Base-by-base conservation (phyloP, 2,329 filamentous ascomycete genomes). In the Verticillium isaacii region DNA sequence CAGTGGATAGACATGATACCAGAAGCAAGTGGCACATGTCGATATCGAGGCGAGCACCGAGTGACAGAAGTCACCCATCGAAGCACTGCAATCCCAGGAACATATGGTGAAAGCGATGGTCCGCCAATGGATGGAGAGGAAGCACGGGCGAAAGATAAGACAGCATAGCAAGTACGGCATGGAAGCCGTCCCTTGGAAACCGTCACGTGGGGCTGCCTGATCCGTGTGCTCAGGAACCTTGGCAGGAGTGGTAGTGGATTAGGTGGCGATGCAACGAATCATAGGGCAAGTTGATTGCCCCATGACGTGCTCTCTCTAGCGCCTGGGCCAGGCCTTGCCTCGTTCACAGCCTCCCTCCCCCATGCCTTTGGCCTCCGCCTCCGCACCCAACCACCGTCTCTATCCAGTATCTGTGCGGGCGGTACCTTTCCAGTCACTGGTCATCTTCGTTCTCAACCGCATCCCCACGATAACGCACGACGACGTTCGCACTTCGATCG, bases 291-390 rank as follows among this genome's bases (percentile, higher is more conserved):
- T 41, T 63, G 32, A n/a, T 52, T 58, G 63, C 45, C 58, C 60
- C 64, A 66, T 66, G 64, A 66, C 64, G 64, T 66, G 62, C 64
- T 61, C 57, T 32, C 59, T 59, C 59, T 37, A 62, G 59, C 61
- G 63, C 62, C 19, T 25, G 45, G 45, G 7, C 45, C 45, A 50
- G 45, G 45, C 19, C 45, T 60, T 60, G 57, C 57, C 25, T 61
- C 58, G 56, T 58, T 59, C 41, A 59, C 61, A 63, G 63, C 63
- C 58, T 60, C 39, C 45, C 61, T 57, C 59, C 61, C 39, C 45
- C 39, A 56, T 63, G 60, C 64, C 57, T 60, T 61, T 61, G 54
- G 57, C 41, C 54, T 45, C 17, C 29, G 19, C 60, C 61, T 61
- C 54, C 37, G 52, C 63, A 50, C 58, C 58, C 63, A 66, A 62